phyloP scores from a whole-genome alignment of 148 eudicot genomes.

The Suaeda aralocaspica region DNA sequence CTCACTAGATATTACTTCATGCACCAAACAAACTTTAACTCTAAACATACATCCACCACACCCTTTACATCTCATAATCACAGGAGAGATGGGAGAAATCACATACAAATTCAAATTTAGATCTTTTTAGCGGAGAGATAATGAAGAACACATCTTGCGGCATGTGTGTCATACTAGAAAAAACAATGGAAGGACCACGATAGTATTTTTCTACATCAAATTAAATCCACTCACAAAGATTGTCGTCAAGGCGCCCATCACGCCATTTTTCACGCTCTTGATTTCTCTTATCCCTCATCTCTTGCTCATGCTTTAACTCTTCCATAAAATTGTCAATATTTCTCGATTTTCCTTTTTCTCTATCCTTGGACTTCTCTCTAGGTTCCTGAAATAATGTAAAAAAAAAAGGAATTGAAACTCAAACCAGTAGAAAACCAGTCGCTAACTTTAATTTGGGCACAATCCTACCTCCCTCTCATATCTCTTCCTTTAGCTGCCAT shows the following conservation, averaged over 20 bases:
- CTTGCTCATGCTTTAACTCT: conserved; percentile 91
- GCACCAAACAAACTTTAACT: too few relatives aligned
- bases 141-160: background rate
- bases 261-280: conserved; percentile 77
- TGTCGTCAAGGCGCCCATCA: conserved; percentile 67
- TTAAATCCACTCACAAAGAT: conserved; percentile 43
- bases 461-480: conserved; percentile 75
- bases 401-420: conserved; percentile 12
- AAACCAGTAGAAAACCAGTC: background rate
- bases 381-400: conserved; percentile 37
- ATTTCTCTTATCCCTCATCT: conserved; percentile 86
- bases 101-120: background rate
- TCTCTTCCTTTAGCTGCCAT: conserved; percentile 77
- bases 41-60: too few relatives aligned
- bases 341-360: conserved; percentile 77
- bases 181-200: background rate
- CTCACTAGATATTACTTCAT: background rate
- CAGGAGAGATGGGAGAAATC: background rate
- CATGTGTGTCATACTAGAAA: background rate
- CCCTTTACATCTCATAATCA: too few relatives aligned
- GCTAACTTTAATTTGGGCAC: conserved; percentile 19
- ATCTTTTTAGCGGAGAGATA: background rate
- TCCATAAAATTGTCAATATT: conserved; percentile 98
- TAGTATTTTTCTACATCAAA: background rate
- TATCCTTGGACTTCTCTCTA: conserved; percentile 88